Base-by-base conservation (phyloP, 805 yeast species). In the Zygotorulaspora sp. region DNA sequence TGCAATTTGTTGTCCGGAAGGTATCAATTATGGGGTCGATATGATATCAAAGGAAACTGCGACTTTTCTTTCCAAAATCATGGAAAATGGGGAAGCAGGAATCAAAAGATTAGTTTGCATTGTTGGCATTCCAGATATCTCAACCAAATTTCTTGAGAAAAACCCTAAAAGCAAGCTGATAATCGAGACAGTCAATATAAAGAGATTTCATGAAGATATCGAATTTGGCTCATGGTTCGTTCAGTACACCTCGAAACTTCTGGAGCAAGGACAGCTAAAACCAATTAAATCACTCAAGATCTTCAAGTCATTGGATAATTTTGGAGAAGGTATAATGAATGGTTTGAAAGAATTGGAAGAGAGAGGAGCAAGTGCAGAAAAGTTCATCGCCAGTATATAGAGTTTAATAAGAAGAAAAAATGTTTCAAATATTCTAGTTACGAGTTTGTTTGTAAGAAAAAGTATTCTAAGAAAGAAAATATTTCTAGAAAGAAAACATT, bases 11-110 rank as follows among this genome's bases (percentile, higher is more conserved):
- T 46, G 57, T 2, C 58, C 59, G 6, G 50, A 52, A 10, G 60
- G 62, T 7, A 38, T 67, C 4, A 53, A 56, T 16, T 61, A 52
- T 43, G 74, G 69, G n/a, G 60, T 70, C 28, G 74, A 70, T 48
- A 67, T 70, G 39, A 67, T 68, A 12, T 68, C 73, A 3, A 66
- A 62, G 36, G 61, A 62, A 26, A 67, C 71, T 6, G 62, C 73
- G 3, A 50, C 54, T 3, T 34, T 43, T 6, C 57, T 68, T 3
- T 41, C 64, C 8, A 54, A 54, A 11, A 43, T 67, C 2, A 38
- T 67, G 14, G 53, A 59, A 24, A 18, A 32, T 12, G 30, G 30
- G 4, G 17, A 29, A 5, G 16, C 48, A n/a, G 40, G 48, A 8
- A 50, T 47, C 10, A 31, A 40, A 11, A 47, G 45, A 23, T 61